These are phyloP conservation scores for Pyronema omphalodes DNA, from an alignment of 495 filamentous ascomycete genomes.

Conservation along the genomic window DNA sequence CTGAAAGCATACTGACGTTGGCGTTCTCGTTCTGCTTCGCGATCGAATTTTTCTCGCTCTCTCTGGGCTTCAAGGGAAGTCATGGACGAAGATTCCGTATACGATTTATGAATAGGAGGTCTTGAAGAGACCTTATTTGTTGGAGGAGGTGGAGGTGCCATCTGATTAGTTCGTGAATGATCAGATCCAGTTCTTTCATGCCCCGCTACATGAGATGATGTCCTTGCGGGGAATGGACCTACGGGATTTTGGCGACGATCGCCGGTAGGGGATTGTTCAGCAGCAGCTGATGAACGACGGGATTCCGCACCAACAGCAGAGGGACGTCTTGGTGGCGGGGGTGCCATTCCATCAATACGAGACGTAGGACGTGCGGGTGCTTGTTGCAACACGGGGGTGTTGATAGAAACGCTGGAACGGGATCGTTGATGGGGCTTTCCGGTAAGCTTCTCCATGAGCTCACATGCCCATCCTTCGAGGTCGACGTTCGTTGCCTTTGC, in stretches of 20 bases:
- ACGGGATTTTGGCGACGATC: not conserved
- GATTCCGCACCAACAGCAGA: not conserved
- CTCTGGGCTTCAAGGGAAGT: constrained; percentile 2
- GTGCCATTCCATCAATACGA: not conserved
- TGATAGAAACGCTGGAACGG: constrained; percentile 17
- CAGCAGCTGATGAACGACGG: not conserved
- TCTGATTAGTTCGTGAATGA: not conserved
- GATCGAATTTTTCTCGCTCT: constrained; percentile 4
- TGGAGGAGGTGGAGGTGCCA: constrained; percentile 2
- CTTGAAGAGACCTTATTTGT: not conserved
- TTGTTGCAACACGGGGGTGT: constrained; percentile 2
- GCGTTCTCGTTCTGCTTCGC: constrained; percentile 7
- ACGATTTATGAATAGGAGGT: constrained; percentile 2
- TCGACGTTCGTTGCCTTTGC: constrained; percentile 23
- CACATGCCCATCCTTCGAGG: constrained; percentile 21
- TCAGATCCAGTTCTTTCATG: not conserved
- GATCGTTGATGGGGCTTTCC: constrained; percentile 13
- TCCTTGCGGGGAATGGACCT: not conserved
- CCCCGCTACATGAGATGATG: not conserved
- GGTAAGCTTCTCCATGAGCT: constrained; percentile 16
- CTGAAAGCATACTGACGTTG: constrained; percentile 5
- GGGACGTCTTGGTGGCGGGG: not conserved
- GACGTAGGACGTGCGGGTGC: constrained; percentile 8
- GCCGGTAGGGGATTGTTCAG: not conserved
- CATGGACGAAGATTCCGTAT: constrained; percentile 6